Conservation (phyloP, 495 filamentous ascomycete species). For the Penicillium robsamsonii region DNA sequence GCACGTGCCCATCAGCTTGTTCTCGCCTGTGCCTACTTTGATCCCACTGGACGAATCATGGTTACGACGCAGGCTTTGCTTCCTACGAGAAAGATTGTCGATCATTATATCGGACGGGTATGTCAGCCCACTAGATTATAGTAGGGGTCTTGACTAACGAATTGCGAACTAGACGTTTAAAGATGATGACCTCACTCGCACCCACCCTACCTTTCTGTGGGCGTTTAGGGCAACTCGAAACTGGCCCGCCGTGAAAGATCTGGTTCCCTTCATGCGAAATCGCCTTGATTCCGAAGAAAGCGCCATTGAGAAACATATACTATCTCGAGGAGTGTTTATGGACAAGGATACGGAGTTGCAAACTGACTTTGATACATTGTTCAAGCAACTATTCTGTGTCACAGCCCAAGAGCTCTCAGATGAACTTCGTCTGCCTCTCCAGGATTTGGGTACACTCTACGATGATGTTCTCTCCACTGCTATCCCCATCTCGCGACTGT, state of each 20-base stretch:
- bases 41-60: constrained; percentile 69
- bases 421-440: constrained; percentile 58
- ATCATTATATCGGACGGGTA: constrained; percentile 69
- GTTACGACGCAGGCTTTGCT: constrained; percentile 78
- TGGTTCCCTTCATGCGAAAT: constrained; percentile 66
- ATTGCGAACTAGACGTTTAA: constrained; percentile 51
- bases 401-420: constrained; percentile 72
- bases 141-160: neutral
- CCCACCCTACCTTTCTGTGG: constrained; percentile 84
- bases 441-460: constrained; percentile 70
- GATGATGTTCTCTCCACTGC: constrained; percentile 73
- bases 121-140: constrained; percentile 11
- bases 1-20: constrained; percentile 75
- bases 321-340: constrained; percentile 31
- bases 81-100: constrained; percentile 77
- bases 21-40: constrained; percentile 74
- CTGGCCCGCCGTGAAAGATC: constrained; percentile 65
- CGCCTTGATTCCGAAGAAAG: constrained; percentile 48
- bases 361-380: constrained; percentile 68
- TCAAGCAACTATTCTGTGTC: constrained; percentile 85
- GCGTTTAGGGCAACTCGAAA: constrained; percentile 74
- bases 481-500: constrained; percentile 36
- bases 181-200: constrained; percentile 71
- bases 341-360: constrained; percentile 42
- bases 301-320: constrained; percentile 40